Evolutionary conservation across 2,329 filamentous ascomycete genomes (phyloP).

Genomic region (Lachnellula occidentalis): DNA sequence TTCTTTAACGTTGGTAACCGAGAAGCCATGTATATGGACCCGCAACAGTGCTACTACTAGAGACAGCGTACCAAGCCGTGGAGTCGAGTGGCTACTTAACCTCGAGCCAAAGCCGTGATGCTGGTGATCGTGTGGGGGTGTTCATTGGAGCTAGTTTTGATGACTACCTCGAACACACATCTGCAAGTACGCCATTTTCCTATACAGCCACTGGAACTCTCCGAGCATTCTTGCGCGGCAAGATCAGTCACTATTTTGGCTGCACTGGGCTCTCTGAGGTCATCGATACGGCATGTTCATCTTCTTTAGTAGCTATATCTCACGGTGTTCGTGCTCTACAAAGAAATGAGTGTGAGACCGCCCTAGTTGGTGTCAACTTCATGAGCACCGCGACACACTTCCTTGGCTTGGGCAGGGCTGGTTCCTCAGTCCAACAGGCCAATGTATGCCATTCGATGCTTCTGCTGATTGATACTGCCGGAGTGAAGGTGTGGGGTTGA

Average conservation of each 20-base stretch:
- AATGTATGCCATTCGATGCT: not conserved
- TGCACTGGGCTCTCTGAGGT: conserved; percentile 58
- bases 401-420: not conserved
- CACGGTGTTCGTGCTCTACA: conserved; percentile 45
- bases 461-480: not conserved
- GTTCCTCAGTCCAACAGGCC: not conserved
- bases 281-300: conserved; percentile 53
- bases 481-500: not conserved
- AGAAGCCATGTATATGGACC: conserved; percentile 22
- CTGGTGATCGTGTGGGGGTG: not conserved
- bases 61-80: conserved; percentile 8
- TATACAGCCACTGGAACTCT: conserved; percentile 3
- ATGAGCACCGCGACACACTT: not conserved
- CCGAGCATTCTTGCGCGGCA: conserved; percentile 1
- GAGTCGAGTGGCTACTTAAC: conserved; percentile 2
- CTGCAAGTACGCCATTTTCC: not conserved
- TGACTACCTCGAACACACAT: conserved; percentile 1
- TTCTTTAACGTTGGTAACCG: conserved; percentile 12
- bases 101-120: not conserved
- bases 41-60: conserved; percentile 10
- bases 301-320: conserved; percentile 48
- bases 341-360: conserved; percentile 31
- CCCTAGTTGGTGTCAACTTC: conserved; percentile 20
- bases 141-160: not conserved
- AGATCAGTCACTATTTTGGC: conserved; percentile 1